Base-by-base conservation (phyloP, 1,139 yeast genomes). In the Diutina sp. region DNA sequence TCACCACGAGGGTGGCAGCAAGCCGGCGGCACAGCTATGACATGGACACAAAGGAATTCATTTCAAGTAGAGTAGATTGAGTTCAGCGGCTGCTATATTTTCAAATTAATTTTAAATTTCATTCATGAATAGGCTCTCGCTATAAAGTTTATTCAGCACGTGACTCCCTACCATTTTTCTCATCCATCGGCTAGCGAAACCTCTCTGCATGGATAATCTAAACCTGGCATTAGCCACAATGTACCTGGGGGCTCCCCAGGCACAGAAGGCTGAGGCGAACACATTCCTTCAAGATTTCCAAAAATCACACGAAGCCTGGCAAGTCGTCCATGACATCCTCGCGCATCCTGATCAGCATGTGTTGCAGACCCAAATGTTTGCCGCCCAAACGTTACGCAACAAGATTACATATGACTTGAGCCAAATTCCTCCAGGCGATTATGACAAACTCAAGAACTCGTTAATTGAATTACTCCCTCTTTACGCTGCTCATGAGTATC, bases 301-400 rank as follows among this genome's bases (percentile, higher is more conserved):
- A 68, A 86, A 90, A 68, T 84, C 91, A 0, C 72, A 77, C 55
- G 83, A 78, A 55, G 86, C 95, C 0, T 87, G 95, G 95, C 74
- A 74, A 29, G 60, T 78, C 1, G 74, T 69, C 66, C 80, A 74
- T 61, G 69, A 66, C 48, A 66, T 75, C 38, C 65, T 76, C 51
- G 61, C 63, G 38, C 29, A 30, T 16, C 62, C 63, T 54, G 58
- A 59, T 44, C 35, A 51, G 21, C 61, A 54, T 30, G 60, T 60
- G 14, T 53, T 59, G 55, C 61, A 60, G 44, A 65, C 65, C 51
- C 84, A 83, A 65, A 73, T 93, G 63, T 93, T 95, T 72, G 87
- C 95, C 9, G 87, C 97, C 1, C 99, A 95, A 68, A 91, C 98
- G 0, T 72, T 95, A 60, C 76, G 97, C 61, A 85, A 91, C 48